Percentiles rank a stretch among this genome's conserved stretches.
These are phyloP conservation scores for Backusella tuberculispora DNA, from an alignment of 192 early-diverging fungal species.

Conservation along the genomic window DNA sequence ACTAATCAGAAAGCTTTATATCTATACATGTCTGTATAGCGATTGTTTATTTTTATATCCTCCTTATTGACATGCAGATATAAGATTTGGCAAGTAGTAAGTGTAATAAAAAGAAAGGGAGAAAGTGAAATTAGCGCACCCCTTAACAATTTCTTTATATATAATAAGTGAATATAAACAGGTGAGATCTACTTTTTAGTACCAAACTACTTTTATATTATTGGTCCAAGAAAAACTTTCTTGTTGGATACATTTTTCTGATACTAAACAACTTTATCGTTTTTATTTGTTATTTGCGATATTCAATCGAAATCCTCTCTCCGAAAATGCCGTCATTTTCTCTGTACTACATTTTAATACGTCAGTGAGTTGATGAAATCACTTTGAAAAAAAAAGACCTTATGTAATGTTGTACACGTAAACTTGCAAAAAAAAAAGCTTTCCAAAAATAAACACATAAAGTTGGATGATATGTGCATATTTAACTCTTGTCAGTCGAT, in stretches of 20 bases:
- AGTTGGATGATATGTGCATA: slow-evolving; percentile 4
- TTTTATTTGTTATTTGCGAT: too few species aligned
- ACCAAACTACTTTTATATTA: neutral
- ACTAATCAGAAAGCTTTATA: neutral
- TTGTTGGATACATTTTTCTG: neutral
- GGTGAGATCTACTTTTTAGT: neutral
- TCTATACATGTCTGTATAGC: neutral
- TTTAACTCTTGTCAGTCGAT: neutral
- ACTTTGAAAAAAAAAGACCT: slow-evolving; percentile 3
- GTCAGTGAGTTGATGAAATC: neutral
- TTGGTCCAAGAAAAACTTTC: neutral
- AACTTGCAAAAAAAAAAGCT: neutral
- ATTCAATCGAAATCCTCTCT: too few species aligned
- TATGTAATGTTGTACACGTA: neutral
- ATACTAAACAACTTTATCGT: too few species aligned
- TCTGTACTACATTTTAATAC: neutral
- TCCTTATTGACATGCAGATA: neutral
- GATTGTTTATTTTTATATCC: neutral
- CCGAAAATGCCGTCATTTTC: neutral
- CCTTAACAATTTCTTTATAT: neutral
- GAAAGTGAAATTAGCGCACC: neutral
- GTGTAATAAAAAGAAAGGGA: neutral
- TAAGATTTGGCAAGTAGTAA: neutral
- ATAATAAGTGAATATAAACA: neutral
- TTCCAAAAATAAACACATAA: slow-evolving; percentile 1